Percentiles rank a stretch among this genome's conserved stretches.
phyloP scores from a whole-genome alignment of 2,329 filamentous ascomycete genomes.

The Fusarium neocosmosporiellum region DNA sequence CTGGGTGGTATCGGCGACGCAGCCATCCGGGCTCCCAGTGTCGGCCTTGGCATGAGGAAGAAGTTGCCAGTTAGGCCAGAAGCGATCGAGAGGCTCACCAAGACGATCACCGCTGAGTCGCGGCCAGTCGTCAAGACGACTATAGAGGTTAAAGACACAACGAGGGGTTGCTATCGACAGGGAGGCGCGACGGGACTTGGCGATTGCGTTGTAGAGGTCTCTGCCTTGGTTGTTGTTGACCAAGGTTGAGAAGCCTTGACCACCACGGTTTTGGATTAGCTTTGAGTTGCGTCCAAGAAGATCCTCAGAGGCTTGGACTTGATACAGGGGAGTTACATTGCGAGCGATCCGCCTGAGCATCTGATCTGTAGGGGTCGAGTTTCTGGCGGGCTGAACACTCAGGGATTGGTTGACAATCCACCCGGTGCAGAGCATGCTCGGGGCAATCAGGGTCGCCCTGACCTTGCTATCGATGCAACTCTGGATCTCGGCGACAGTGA shows the following conservation, averaged over 20 bases:
- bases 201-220: background rate
- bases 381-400: background rate
- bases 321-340: background rate
- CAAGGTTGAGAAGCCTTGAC: background rate
- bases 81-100: background rate
- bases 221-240: background rate
- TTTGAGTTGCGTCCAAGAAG: background rate
- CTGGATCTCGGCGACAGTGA: background rate
- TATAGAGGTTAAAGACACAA: background rate
- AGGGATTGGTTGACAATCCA: constrained; percentile 1
- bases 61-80: background rate
- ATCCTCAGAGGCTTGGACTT: background rate
- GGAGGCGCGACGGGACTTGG: background rate
- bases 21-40: background rate
- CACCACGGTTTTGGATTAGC: background rate
- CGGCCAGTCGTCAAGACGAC: background rate
- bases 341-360: background rate
- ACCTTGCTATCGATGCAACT: background rate
- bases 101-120: background rate
- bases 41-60: background rate
- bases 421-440: constrained; percentile 4
- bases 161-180: background rate
- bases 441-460: background rate
- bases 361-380: background rate
- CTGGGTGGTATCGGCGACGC: background rate